These are phyloP conservation scores for Schwanniomyces vanrijiae DNA, from an alignment of 805 yeast genomes.

Conservation along the genomic window DNA sequence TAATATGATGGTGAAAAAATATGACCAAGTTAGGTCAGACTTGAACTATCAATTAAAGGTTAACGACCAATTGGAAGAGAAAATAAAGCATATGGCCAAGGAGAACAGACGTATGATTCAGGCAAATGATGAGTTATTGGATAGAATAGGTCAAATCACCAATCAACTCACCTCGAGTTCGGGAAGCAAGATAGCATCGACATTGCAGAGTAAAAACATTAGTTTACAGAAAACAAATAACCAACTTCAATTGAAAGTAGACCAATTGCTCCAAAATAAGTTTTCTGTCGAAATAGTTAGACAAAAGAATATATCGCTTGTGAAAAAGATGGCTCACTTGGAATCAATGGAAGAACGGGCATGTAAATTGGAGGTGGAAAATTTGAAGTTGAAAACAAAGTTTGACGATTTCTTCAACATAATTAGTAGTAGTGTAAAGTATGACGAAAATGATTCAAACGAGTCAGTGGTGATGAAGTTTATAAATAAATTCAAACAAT, in stretches of 20 bases:
- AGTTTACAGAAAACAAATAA: slow-evolving; percentile 50
- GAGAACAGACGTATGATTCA: slow-evolving; percentile 15
- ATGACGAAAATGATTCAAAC: slow-evolving; percentile 12
- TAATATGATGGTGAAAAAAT: slow-evolving; percentile 22
- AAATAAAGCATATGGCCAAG: slow-evolving; percentile 28
- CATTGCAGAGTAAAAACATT: slow-evolving; percentile 28
- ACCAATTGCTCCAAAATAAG: slow-evolving; percentile 48
- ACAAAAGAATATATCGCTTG: slow-evolving; percentile 51
- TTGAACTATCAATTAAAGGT: slow-evolving; percentile 31
- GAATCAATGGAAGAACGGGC: slow-evolving; percentile 45
- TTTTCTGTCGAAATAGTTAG: slow-evolving; percentile 52
- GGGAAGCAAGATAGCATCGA: slow-evolving; percentile 11
- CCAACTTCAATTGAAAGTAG: slow-evolving; percentile 51
- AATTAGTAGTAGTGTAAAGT: slow-evolving; percentile 31
- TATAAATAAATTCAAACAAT: slow-evolving; percentile 36
- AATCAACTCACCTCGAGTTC: slow-evolving; percentile 4
- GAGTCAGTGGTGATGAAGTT: slow-evolving; percentile 30
- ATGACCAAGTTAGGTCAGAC: slow-evolving; percentile 35
- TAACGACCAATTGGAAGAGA: slow-evolving; percentile 38
- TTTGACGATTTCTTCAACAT: slow-evolving; percentile 47
- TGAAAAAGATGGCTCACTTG: slow-evolving; percentile 34
- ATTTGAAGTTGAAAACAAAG: slow-evolving; percentile 47
- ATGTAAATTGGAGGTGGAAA: slow-evolving; percentile 50
- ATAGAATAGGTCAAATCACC: slow-evolving; percentile 17
- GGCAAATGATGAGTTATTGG: slow-evolving; percentile 30